Conservation (phyloP, 257 asterid genomes). For the Salvia miltiorrhiza region DNA sequence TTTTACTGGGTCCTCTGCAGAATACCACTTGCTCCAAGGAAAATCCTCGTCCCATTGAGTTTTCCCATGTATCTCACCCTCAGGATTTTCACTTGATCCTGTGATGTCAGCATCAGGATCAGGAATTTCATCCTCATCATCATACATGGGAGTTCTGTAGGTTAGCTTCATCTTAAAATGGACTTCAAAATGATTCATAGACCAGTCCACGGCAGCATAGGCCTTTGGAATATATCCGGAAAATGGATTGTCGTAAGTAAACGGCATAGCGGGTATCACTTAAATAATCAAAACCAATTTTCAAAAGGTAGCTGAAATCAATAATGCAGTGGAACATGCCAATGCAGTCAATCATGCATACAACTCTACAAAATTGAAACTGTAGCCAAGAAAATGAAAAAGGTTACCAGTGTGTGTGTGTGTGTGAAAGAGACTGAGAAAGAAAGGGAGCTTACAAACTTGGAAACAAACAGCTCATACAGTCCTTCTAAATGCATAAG, state of each 20-base stretch:
- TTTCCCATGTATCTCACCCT: conserved; percentile 42
- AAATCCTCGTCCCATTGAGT: conserved; percentile 82
- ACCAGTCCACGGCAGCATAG: conserved; percentile 71
- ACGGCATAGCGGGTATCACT: background rate
- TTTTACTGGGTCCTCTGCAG: conserved; percentile 85
- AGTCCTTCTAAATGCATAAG: conserved; percentile 98
- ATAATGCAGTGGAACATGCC: background rate
- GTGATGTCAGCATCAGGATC: conserved; percentile 41
- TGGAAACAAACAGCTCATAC: conserved; percentile 83
- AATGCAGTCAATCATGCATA: conserved; percentile 7
- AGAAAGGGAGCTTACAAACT: conserved; percentile 46
- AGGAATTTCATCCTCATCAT: conserved; percentile 58
- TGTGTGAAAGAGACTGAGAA: conserved; percentile 8
- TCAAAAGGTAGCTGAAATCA: conserved; percentile 2
- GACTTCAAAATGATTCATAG: conserved; percentile 76
- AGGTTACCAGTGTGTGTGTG: background rate
- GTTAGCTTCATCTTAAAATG: conserved; percentile 84
- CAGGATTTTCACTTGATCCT: conserved; percentile 48
- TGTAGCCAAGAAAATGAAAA: conserved; percentile 14
- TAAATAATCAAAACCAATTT: background rate
- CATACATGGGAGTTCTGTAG: conserved; percentile 62
- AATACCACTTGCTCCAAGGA: conserved; percentile 98
- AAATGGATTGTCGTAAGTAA: conserved; percentile 30
- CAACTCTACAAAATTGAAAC: background rate
- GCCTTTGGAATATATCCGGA: conserved; percentile 47